Conservation (phyloP, 768 basidiomycete species). For the Tricholoma sp. region DNA sequence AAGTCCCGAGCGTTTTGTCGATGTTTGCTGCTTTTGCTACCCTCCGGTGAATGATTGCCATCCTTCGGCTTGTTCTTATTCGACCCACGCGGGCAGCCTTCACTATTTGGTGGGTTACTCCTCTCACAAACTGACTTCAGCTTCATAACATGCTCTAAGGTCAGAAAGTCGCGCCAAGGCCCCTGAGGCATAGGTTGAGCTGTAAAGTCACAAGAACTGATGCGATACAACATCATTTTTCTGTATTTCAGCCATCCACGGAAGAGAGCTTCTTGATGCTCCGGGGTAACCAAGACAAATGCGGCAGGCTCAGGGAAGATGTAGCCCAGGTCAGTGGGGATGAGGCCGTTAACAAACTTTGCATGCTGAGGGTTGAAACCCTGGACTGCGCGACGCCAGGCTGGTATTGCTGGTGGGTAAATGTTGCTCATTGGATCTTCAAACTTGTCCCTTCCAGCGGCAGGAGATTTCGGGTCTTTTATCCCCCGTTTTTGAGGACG, state of each 20-base stretch:
- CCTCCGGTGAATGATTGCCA: background rate
- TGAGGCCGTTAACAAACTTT: background rate
- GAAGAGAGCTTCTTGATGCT: background rate
- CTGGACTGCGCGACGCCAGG: background rate
- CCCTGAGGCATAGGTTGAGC: conserved; percentile 1
- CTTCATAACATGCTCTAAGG: background rate
- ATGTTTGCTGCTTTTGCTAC: background rate
- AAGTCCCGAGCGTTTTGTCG: conserved; percentile 1
- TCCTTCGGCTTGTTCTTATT: background rate
- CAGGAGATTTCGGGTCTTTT: background rate
- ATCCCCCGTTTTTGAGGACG: background rate
- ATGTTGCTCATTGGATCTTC: background rate
- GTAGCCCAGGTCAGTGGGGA: conserved; percentile 1
- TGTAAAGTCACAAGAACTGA: background rate
- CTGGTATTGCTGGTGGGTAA: no score
- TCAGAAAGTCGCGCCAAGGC: background rate
- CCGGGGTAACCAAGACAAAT: background rate
- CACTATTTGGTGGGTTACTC: background rate
- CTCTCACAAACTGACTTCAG: background rate
- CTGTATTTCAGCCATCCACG: background rate
- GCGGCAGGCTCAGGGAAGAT: conserved; percentile 2
- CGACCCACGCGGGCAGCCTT: background rate
- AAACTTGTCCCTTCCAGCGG: background rate
- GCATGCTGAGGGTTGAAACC: background rate
- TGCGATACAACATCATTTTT: background rate